These are phyloP conservation scores for Psophocarpus tetragonolobus DNA, from an alignment of 306 rosid species.

Conservation along the genomic window DNA sequence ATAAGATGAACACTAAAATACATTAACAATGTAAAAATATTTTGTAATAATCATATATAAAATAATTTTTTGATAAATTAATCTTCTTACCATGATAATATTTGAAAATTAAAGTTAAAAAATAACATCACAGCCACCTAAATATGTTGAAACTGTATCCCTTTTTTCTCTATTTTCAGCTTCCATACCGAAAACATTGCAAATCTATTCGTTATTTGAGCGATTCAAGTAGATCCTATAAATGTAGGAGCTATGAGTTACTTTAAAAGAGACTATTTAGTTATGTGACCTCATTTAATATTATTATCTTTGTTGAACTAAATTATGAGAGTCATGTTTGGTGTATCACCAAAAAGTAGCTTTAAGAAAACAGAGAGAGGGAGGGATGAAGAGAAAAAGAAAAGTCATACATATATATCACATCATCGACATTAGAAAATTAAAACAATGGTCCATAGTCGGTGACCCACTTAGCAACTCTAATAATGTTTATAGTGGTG, in stretches of 20 bases:
- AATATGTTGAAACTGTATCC: no score
- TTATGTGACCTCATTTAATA: background rate
- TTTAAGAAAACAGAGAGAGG: slow-evolving; percentile 8
- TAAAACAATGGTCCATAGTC: slow-evolving; percentile 34
- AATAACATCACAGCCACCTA: no score
- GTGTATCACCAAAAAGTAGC: background rate
- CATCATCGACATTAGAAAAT: slow-evolving; percentile 37
- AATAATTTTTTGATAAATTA: no score
- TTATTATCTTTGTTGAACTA: background rate
- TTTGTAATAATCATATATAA: no score
- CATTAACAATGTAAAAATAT: no score
- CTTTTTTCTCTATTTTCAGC: no score
- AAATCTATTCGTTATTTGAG: no score
- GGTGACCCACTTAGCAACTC: slow-evolving; percentile 40
- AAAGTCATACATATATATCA: slow-evolving; percentile 18
- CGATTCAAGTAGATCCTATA: background rate
- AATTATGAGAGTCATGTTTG: slow-evolving; percentile 9
- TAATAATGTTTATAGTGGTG: slow-evolving; percentile 34
- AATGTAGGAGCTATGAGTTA: background rate
- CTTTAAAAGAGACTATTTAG: background rate
- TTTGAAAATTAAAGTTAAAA: no score
- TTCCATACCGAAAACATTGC: no score
- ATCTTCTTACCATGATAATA: no score
- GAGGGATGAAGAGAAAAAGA: slow-evolving; percentile 10
- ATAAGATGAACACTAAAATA: no score